These are phyloP conservation scores for Fusarium guadeloupense DNA, from an alignment of 2,329 filamentous ascomycete genomes.

Conservation along the genomic window DNA sequence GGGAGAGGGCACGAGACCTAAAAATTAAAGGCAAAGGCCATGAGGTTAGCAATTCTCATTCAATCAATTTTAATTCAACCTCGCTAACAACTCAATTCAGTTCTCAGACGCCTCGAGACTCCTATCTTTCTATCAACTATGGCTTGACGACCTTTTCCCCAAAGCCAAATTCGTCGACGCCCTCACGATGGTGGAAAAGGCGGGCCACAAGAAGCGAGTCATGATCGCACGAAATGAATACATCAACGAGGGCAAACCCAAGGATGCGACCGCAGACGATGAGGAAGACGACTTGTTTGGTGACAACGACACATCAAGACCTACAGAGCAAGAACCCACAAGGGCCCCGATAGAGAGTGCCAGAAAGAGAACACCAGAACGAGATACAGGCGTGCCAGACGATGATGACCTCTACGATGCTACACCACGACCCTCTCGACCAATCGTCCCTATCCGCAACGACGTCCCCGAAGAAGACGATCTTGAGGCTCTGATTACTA, in stretches of 20 bases:
- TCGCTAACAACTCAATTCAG: conserved; percentile 51
- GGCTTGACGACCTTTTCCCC: conserved; percentile 96
- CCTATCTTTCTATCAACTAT: conserved; percentile 91
- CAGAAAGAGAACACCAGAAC: conserved; percentile 42
- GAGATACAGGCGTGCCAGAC: conserved; percentile 47
- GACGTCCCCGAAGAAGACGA: conserved; percentile 57
- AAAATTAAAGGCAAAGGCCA: conserved; percentile 93
- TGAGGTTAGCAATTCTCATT: conserved; percentile 67
- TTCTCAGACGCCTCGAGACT: conserved; percentile 86
- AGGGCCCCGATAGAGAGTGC: conserved; percentile 50
- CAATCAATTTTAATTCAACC: background rate
- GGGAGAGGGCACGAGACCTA: conserved; percentile 74
- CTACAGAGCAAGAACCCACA: conserved; percentile 39
- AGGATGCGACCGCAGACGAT: conserved; percentile 47
- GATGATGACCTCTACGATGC: conserved; percentile 65
- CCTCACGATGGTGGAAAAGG: conserved; percentile 88
- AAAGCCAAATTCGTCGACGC: conserved; percentile 94
- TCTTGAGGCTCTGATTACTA: conserved; percentile 64
- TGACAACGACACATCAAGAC: conserved; percentile 40
- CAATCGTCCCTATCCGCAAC: conserved; percentile 35
- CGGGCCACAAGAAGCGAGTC: conserved; percentile 85
- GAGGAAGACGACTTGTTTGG: conserved; percentile 31
- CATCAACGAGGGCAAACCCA: conserved; percentile 80
- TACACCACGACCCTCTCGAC: conserved; percentile 53
- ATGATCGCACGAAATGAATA: conserved; percentile 79